These are phyloP conservation scores for Marasmius sp. DNA, from an alignment of 1,284 basidiomycete species.

Conservation along the genomic window DNA sequence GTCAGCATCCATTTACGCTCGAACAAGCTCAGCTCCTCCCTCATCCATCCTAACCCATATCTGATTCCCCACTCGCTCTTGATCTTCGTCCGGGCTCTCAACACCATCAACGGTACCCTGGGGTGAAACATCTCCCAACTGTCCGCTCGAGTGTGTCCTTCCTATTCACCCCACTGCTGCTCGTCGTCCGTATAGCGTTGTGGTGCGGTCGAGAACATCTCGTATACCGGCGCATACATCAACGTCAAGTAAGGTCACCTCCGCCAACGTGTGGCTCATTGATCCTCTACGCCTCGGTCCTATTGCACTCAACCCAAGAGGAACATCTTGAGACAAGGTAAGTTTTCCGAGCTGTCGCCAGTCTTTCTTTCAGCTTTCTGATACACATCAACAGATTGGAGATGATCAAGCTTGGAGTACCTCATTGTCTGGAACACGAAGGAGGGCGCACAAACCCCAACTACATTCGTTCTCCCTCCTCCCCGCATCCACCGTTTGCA, in stretches of 20 bases:
- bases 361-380: slow-evolving; percentile 8
- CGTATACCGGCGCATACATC: slow-evolving; percentile 79
- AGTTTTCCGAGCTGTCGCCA: slow-evolving; percentile 32
- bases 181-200: slow-evolving; percentile 75
- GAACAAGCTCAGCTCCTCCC: background rate
- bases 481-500: slow-evolving; percentile 91
- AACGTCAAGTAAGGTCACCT: slow-evolving; percentile 79
- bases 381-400: slow-evolving; percentile 64
- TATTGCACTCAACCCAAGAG: slow-evolving; percentile 93
- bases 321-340: slow-evolving; percentile 88
- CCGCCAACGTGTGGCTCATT: slow-evolving; percentile 70
- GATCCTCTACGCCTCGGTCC: slow-evolving; percentile 75
- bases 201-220: slow-evolving; percentile 82
- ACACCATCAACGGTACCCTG: slow-evolving; percentile 41
- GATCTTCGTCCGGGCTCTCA: slow-evolving; percentile 49
- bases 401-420: slow-evolving; percentile 94
- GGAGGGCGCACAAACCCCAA: slow-evolving; percentile 90
- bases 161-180: slow-evolving; percentile 85
- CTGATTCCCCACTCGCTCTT: slow-evolving; percentile 18
- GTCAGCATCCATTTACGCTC: no score
- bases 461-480: slow-evolving; percentile 90
- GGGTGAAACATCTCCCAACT: slow-evolving; percentile 66
- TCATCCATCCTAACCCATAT: background rate
- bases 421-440: slow-evolving; percentile 96
- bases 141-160: slow-evolving; percentile 61